Conservation (phyloP, 2,329 filamentous ascomycete species). For the Passalora sequoiae region DNA sequence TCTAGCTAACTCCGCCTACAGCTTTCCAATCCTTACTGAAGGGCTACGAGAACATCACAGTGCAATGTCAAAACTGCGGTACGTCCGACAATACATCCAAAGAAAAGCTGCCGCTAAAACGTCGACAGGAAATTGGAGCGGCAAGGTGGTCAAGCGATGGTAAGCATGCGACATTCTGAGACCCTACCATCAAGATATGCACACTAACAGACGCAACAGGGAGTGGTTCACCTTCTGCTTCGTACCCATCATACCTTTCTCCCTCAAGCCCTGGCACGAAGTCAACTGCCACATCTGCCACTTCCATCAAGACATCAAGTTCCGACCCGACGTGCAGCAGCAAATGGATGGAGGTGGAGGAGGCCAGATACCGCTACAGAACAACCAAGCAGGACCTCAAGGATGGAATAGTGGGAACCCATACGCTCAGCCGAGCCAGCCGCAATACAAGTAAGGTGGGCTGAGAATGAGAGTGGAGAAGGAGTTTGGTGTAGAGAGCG, state of each 20-base stretch:
- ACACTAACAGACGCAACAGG: conserved; percentile 24
- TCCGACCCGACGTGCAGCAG: conserved; percentile 35
- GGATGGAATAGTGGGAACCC: conserved; percentile 24
- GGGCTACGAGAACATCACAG: conserved; percentile 47
- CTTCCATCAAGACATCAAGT: conserved; percentile 59
- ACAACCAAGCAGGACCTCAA: conserved; percentile 22
- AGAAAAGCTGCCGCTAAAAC: no score
- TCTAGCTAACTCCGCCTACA: conserved; percentile 19
- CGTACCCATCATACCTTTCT: conserved; percentile 65
- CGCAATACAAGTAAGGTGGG: conserved; percentile 7
- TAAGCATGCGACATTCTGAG: conserved; percentile 19
- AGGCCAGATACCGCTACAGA: conserved; percentile 33
- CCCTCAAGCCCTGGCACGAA: conserved; percentile 51
- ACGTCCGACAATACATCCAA: no score
- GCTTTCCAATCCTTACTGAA: conserved; percentile 44
- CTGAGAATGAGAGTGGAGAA: conserved; percentile 8
- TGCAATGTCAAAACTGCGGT: conserved; percentile 51
- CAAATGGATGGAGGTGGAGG: conserved; percentile 30
- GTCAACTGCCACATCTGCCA: conserved; percentile 71
- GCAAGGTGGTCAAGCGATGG: conserved; percentile 44
- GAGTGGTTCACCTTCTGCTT: conserved; percentile 61
- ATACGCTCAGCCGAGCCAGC: conserved; percentile 12
- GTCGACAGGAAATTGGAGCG: conserved; percentile 46
- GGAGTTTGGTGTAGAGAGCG: not conserved
- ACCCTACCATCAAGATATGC: conserved; percentile 12